Evolutionary conservation across 768 basidiomycete species (phyloP).

Genomic region (Boletellus emodensis): DNA sequence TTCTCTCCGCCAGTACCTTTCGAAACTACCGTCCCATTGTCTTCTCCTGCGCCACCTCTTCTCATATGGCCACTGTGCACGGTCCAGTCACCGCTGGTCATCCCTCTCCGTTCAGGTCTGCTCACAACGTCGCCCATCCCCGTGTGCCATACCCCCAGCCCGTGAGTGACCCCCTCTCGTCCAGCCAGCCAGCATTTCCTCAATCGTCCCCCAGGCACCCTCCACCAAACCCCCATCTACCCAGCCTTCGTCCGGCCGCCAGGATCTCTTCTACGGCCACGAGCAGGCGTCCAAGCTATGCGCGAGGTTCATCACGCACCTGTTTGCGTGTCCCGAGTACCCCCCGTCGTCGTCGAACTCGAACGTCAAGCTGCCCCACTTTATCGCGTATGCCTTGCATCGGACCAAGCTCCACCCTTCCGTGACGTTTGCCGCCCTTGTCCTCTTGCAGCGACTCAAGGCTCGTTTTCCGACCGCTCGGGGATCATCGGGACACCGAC

Average conservation of each 20-base stretch:
- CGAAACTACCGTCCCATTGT: constrained; percentile 12
- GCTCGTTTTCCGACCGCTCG: constrained; percentile 71
- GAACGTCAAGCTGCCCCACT: constrained; percentile 43
- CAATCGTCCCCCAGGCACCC: constrained; percentile 17
- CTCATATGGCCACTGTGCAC: constrained; percentile 30
- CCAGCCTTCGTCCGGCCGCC: constrained; percentile 23
- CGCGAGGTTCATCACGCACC: constrained; percentile 75
- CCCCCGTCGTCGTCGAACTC: constrained; percentile 46
- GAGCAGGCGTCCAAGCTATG: constrained; percentile 66
- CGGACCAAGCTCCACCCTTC: constrained; percentile 58
- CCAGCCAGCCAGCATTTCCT: neutral
- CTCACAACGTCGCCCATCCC: constrained; percentile 26
- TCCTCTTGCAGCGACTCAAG: constrained; percentile 64
- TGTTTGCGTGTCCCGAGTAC: constrained; percentile 83
- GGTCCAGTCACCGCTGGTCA: constrained; percentile 27
- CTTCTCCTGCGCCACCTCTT: constrained; percentile 17
- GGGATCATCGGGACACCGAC: constrained; percentile 66
- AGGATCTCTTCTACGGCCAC: constrained; percentile 51
- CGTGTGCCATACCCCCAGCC: constrained; percentile 28
- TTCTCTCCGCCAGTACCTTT: constrained; percentile 9
- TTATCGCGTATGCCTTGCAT: constrained; percentile 66
- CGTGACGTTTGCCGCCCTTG: constrained; percentile 38
- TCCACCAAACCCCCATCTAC: constrained; percentile 29
- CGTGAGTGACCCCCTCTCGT: constrained; percentile 12
- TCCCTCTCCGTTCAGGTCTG: constrained; percentile 27